Base-by-base conservation (phyloP, 169 alveolate genomes). In the Plasmodium fragile region DNA sequence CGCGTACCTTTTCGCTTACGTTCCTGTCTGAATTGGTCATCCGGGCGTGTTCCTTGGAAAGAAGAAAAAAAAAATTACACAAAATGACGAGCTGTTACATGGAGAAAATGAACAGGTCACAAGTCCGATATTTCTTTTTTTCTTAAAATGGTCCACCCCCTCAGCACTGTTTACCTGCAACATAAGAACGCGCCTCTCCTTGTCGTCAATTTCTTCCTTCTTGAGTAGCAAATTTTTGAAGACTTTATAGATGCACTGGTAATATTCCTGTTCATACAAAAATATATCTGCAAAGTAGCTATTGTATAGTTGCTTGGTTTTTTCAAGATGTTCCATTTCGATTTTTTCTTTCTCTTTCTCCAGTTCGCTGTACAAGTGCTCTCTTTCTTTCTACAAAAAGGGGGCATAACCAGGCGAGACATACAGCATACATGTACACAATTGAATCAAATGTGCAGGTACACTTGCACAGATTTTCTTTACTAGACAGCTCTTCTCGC, bases 201-300 rank as follows among this genome's bases (percentile, higher is more conserved):
- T 90, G 39, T 90, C 83, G 72, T 90, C 92, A 34, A 90, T 80
- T 55, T 90, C 94, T 65, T 90, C 94, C 69, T 80, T 78, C 43
- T 81, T 90, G 28, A 59, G 52, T 45, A 90, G 59, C 43, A 90
- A 71, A 70, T 80, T 80, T 25, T 90, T 90, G 77, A 90, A 90
- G 2, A 90, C 92, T 25, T 90, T 90, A 90, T 90, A 90, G 34
- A 90, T 90, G 34, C 94, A 90, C 55, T 90, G 94, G 25, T 90
- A 90, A 36, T 90, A 81, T 70, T 90, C 92, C 53, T 90, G 94
- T 16, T 90, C 92, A 28, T 90, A 90, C 53, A 79, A 65, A 81
- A 90, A 90, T 30, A 90, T 90, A 81, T 90, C 94, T 59, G 83
- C 83, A 81, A 90, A 90, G 73, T 90, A 90, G 71, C 36, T 90